These are phyloP conservation scores for Calonectria ilicicola DNA, from an alignment of 2,329 filamentous ascomycete species.

Conservation along the genomic window DNA sequence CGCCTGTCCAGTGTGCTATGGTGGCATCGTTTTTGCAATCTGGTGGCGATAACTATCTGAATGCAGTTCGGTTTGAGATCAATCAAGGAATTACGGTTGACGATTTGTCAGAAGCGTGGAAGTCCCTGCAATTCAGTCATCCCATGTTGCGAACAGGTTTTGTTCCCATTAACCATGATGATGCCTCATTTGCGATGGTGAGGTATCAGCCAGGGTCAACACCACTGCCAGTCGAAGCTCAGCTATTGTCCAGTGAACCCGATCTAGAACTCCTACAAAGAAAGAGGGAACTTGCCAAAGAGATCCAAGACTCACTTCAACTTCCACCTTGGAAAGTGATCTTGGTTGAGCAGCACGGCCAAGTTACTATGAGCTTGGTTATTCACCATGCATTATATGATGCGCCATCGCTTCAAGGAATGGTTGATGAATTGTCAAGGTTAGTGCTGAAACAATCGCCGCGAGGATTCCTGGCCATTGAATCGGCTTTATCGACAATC, in stretches of 20 bases:
- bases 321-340: slow-evolving; percentile 73
- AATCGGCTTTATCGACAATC: slow-evolving; percentile 55
- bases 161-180: slow-evolving; percentile 67
- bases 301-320: slow-evolving; percentile 59
- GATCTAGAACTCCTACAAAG: slow-evolving; percentile 51
- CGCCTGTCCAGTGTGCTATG: slow-evolving; percentile 83
- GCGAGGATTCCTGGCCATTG: slow-evolving; percentile 39
- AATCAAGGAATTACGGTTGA: slow-evolving; percentile 50
- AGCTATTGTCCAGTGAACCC: background rate
- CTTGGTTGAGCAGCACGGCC: slow-evolving; percentile 51
- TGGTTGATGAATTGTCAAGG: slow-evolving; percentile 70
- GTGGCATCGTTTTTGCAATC: slow-evolving; percentile 79
- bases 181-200: slow-evolving; percentile 80
- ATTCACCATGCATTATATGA: slow-evolving; percentile 90
- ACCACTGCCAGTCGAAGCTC: slow-evolving; percentile 24
- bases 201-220: slow-evolving; percentile 57
- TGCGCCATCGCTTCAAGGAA: slow-evolving; percentile 75
- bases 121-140: slow-evolving; percentile 62
- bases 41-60: slow-evolving; percentile 78
- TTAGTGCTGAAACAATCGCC: slow-evolving; percentile 39
- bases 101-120: slow-evolving; percentile 70
- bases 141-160: slow-evolving; percentile 85
- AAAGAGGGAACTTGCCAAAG: slow-evolving; percentile 46
- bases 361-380: slow-evolving; percentile 55
- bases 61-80: slow-evolving; percentile 72